phyloP scores from a whole-genome alignment of 345 rosid species.

The Euphorbia lathyris region DNA sequence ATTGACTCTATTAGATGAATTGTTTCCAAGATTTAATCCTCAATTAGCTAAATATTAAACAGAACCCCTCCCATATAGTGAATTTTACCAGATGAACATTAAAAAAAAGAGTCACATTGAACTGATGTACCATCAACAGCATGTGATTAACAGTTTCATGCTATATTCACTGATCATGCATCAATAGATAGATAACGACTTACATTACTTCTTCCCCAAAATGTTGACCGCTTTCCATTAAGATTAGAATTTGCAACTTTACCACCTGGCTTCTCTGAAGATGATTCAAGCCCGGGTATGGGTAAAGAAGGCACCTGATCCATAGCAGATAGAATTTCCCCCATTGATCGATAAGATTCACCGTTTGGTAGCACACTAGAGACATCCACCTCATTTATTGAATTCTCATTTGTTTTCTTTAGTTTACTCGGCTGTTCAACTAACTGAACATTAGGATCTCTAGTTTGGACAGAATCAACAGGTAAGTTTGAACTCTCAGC shows the following conservation, averaged over 20 bases:
- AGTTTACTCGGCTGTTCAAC: slow-evolving; percentile 54
- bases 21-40: not conserved
- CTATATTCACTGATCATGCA: slow-evolving; percentile 1
- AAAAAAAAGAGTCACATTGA: not conserved
- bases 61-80: not conserved
- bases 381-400: slow-evolving; percentile 40
- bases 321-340: slow-evolving; percentile 61
- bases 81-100: not conserved
- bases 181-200: slow-evolving; percentile 31
- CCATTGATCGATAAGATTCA: slow-evolving; percentile 75
- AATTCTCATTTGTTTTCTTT: slow-evolving; percentile 49
- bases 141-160: not conserved
- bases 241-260: slow-evolving; percentile 59
- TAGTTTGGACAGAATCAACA: slow-evolving; percentile 36
- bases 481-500: slow-evolving; percentile 44
- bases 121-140: not conserved
- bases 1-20: not conserved
- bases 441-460: slow-evolving; percentile 42
- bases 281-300: slow-evolving; percentile 51
- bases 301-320: slow-evolving; percentile 56
- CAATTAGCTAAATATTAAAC: not conserved
- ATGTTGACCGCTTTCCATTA: slow-evolving; percentile 60
- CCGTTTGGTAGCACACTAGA: slow-evolving; percentile 46
- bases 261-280: slow-evolving; percentile 55
- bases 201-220: slow-evolving; percentile 95